Percentiles rank a stretch among this genome's conserved stretches.
Evolutionary conservation across 176 grass and related monocot genomes (phyloP).

Genomic region (Bromus sterilis): DNA sequence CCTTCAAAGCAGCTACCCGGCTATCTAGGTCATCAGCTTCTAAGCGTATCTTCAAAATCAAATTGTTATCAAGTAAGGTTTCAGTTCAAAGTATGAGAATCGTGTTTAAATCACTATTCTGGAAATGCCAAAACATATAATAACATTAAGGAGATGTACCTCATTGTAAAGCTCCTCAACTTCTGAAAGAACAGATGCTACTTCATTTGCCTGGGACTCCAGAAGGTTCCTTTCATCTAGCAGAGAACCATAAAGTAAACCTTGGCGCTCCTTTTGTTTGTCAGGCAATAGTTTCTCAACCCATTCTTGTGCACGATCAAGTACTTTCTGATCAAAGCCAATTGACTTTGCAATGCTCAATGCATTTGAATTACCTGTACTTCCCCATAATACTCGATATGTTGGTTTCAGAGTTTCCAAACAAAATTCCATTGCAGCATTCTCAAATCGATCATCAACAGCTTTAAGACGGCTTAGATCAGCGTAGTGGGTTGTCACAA

Average conservation of each 20-base stretch:
- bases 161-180: conserved; percentile 39
- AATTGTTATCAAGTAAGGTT: conserved; percentile 5
- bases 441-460: conserved; percentile 55
- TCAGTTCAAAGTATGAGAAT: background rate
- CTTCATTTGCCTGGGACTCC: conserved; percentile 53
- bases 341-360: conserved; percentile 70
- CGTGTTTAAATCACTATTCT: background rate
- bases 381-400: conserved; percentile 63
- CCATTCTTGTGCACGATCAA: conserved; percentile 59
- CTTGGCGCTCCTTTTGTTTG: conserved; percentile 64
- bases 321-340: conserved; percentile 64
- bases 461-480: conserved; percentile 50
- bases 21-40: conserved; percentile 58
- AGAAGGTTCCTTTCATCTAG: conserved; percentile 42
- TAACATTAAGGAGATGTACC: conserved; percentile 18
- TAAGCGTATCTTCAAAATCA: conserved; percentile 30
- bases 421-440: conserved; percentile 85
- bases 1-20: conserved; percentile 35
- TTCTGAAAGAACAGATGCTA: conserved; percentile 52
- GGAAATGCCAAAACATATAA: background rate
- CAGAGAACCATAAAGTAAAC: conserved; percentile 61
- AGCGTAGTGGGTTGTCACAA: conserved; percentile 77
- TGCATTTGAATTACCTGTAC: conserved; percentile 69
- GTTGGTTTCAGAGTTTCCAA: conserved; percentile 65
- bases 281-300: conserved; percentile 58